phyloP scores from a whole-genome alignment of 2,329 filamentous ascomycete species.

The Leptosphaerulina australis region DNA sequence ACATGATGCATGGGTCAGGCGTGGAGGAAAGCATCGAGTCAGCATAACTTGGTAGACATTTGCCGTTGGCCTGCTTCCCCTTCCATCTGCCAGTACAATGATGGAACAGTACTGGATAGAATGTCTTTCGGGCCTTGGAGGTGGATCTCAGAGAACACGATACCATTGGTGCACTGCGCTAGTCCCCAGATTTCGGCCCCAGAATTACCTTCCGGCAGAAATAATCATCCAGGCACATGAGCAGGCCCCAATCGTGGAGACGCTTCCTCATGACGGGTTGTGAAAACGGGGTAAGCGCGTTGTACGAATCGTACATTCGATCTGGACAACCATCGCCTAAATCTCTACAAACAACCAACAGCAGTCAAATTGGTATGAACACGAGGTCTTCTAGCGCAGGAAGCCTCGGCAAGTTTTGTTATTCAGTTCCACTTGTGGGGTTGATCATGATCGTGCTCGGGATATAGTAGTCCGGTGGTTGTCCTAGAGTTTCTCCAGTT shows the following conservation, averaged over 20 bases:
- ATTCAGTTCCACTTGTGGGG: background rate
- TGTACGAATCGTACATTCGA: slow-evolving; percentile 14
- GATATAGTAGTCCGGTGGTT: background rate
- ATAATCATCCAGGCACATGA: background rate
- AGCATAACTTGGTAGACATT: background rate
- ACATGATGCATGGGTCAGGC: background rate
- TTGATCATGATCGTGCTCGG: background rate
- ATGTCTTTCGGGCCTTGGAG: background rate
- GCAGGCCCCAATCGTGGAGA: background rate
- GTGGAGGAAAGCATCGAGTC: background rate
- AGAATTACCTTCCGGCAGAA: slow-evolving; percentile 3
- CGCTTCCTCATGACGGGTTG: background rate
- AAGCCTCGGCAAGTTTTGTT: background rate
- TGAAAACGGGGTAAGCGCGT: background rate
- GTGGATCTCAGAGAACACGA: background rate
- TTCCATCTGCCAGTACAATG: background rate
- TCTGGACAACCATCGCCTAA: background rate
- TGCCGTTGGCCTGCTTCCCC: background rate
- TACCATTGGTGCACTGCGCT: background rate
- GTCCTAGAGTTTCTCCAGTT: background rate
- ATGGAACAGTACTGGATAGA: background rate
- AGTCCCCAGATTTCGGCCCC: slow-evolving; percentile 11
- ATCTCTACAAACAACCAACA: background rate
- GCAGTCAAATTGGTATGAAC: background rate
- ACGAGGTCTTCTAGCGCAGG: background rate